These are phyloP conservation scores for Gynochthodes officinalis DNA, from an alignment of 257 asterid species.

Conservation along the genomic window DNA sequence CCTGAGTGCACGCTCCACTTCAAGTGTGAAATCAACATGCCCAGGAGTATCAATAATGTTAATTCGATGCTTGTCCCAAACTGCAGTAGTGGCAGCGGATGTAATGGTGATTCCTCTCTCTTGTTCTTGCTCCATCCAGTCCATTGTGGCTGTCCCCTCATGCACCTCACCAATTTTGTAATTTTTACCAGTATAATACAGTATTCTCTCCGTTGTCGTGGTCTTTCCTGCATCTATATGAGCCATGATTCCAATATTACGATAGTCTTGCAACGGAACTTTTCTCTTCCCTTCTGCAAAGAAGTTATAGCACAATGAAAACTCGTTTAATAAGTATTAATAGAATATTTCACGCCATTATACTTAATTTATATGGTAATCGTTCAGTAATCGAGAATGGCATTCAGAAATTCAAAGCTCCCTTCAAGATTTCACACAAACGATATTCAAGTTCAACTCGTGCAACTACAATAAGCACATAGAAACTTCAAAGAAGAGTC, in stretches of 20 bases:
- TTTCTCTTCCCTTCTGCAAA: constrained; percentile 67
- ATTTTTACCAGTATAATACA: constrained; percentile 86
- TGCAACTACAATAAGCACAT: neutral
- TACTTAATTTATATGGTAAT: neutral
- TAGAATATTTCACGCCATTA: neutral
- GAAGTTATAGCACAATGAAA: constrained; percentile 1
- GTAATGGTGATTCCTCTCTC: constrained; percentile 96
- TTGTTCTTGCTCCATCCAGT: constrained; percentile 99
- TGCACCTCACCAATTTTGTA: constrained; percentile 98
- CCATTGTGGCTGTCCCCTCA: constrained; percentile 98
- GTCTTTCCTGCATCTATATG: constrained; percentile 99
- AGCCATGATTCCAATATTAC: constrained; percentile 97
- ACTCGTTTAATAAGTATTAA: neutral
- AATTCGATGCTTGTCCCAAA: constrained; percentile 94
- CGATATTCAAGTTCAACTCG: neutral
- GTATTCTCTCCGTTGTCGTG: constrained; percentile 82
- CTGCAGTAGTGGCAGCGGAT: constrained; percentile 92
- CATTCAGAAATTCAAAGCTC: neutral
- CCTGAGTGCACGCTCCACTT: constrained; percentile 95
- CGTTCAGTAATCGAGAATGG: neutral
- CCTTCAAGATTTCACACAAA: neutral
- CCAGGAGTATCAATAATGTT: constrained; percentile 97
- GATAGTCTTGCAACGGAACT: constrained; percentile 76
- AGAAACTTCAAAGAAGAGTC: neutral
- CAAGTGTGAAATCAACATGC: constrained; percentile 97